Evolutionary conservation across 208 protist genomes (phyloP).

Genomic region (Phytomonas serpens): DNA sequence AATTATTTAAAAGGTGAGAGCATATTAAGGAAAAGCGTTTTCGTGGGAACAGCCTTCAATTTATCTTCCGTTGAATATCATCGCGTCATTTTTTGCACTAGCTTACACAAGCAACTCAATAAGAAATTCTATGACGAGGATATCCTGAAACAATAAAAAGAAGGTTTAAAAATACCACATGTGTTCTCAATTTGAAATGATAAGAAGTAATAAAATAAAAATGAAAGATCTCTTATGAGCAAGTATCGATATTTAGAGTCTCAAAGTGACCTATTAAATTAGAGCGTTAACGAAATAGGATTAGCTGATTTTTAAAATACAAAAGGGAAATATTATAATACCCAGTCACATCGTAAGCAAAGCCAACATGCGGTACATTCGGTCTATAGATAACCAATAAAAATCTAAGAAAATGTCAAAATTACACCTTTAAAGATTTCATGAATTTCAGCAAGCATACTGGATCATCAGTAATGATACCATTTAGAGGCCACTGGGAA

Average conservation of each 20-base stretch:
- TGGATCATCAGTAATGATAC: constrained; percentile 69
- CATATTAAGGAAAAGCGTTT: not conserved
- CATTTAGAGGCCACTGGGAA: constrained; percentile 44
- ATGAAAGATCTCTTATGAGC: not conserved
- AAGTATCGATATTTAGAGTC: not conserved
- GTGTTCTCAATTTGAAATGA: constrained; percentile 8
- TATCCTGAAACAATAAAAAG: constrained; percentile 10
- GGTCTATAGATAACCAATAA: not conserved
- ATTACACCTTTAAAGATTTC: constrained; percentile 2
- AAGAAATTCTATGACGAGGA: constrained; percentile 5
- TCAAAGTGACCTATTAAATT: not conserved
- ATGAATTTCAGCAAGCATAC: constrained; percentile 15
- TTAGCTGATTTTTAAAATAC: constrained; percentile 12
- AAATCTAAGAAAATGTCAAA: not conserved
- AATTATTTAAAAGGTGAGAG: constrained; percentile 2
- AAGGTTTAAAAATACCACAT: constrained; percentile 13
- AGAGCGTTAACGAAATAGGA: not conserved
- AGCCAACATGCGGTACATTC: not conserved
- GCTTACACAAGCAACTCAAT: constrained; percentile 11
- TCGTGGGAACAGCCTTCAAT: constrained; percentile 8
- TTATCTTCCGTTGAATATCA: not conserved
- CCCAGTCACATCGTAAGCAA: not conserved
- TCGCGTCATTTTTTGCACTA: not conserved
- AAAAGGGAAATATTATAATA: constrained; percentile 6
- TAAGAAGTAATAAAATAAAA: constrained; percentile 11